phyloP scores from a whole-genome alignment of 2,329 filamentous ascomycete species.

The Cytospora mali region DNA sequence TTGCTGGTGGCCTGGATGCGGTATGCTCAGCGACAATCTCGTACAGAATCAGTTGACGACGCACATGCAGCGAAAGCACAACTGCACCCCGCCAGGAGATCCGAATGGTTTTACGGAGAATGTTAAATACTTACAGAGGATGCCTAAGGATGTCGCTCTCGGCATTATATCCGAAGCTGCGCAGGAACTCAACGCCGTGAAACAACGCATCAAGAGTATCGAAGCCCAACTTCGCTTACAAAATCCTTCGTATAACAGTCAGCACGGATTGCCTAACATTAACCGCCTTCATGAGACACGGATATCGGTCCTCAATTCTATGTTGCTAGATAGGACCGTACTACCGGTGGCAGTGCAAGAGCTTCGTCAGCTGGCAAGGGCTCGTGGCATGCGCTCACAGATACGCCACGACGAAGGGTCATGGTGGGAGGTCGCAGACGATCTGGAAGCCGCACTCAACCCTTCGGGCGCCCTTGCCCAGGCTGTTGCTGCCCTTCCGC shows the following conservation, averaged over 20 bases:
- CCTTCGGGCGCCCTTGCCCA: slow-evolving; percentile 5
- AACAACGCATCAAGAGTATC: slow-evolving; percentile 9
- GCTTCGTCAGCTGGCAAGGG: slow-evolving; percentile 10
- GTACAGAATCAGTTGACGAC: slow-evolving; percentile 9
- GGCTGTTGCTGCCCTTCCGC: slow-evolving; percentile 6
- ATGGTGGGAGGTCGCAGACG: slow-evolving; percentile 20
- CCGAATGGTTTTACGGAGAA: slow-evolving; percentile 13
- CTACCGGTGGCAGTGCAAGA: slow-evolving; percentile 4
- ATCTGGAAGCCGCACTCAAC: slow-evolving; percentile 14
- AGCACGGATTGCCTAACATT: background rate
- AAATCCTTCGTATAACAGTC: background rate
- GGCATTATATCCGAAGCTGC: slow-evolving; percentile 8
- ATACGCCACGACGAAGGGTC: slow-evolving; percentile 10
- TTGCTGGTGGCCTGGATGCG: slow-evolving; percentile 16
- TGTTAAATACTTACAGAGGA: background rate
- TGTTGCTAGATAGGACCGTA: background rate
- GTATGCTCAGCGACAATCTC: slow-evolving; percentile 1
- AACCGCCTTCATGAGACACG: slow-evolving; percentile 13
- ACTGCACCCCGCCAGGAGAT: slow-evolving; percentile 5
- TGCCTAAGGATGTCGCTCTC: slow-evolving; percentile 1
- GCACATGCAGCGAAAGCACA: slow-evolving; percentile 13
- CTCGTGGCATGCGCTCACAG: slow-evolving; percentile 10
- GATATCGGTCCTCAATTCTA: background rate
- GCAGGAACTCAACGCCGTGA: slow-evolving; percentile 14
- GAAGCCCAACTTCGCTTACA: background rate